Evolutionary conservation across 306 rosid genomes (phyloP), one percentile per base, ranked within the genome.

Genomic region (Hippophae rhamnoides): DNA sequence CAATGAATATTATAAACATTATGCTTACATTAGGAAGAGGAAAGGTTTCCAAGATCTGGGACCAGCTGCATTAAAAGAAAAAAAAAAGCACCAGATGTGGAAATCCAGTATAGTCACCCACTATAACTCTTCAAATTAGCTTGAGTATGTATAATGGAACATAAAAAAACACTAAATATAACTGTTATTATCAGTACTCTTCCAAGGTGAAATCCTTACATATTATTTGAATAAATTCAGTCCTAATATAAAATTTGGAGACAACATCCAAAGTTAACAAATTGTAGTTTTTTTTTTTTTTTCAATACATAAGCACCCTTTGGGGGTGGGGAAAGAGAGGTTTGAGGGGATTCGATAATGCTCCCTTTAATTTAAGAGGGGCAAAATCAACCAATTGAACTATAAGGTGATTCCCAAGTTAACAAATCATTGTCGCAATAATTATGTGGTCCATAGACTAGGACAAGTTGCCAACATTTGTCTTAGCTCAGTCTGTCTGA

Each of bases 11-110:
- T 59, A 31, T 54, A 76, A 68, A 55, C n/a, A 53, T 26, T 25
- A 66, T 69, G 53, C 96, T 76, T 88, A 92, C 99, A 80, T 92
- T 92, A 66, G 96, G 84, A 73, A 92, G 95, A 85, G 93, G 93
- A 81, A 92, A 95, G 72, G 86, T 61, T 78, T 92, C 99, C 93
- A 92, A 80, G 63, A 85, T 75, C 68, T 92, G 99, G 54, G 99
- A 85, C 96, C 99, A 92, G 79, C 99, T 88, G 89, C 87, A 78
- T 18, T 18, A 18, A 18, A 18, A 18, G 23, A 18, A 18, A 18
- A 80, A 76, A 74, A 61, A 80, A 81, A 65, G 60, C 47, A 66
- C 43, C 62, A 69, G 64, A 66, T 38, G 58, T 45, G 41, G 50
- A 18, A 58, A 13, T n/a, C 58, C 49, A 69, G 14, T 55, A 72